phyloP scores from a whole-genome alignment of 2,329 filamentous ascomycete genomes.

The Diaporthe sp. region DNA sequence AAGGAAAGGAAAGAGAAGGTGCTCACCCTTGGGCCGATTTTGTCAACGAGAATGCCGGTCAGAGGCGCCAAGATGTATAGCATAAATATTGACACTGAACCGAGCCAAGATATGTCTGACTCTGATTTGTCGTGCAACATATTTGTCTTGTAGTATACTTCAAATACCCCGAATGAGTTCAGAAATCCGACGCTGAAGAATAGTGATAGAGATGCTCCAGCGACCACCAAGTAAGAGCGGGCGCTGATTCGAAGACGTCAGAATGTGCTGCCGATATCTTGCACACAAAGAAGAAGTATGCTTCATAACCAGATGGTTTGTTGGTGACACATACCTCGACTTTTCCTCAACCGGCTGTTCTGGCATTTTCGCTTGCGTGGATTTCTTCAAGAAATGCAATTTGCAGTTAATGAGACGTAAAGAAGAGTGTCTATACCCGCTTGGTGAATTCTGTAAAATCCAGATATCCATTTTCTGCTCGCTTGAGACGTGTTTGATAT shows the following conservation, averaged over 20 bases:
- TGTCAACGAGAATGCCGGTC: slow-evolving; percentile 50
- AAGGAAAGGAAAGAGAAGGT: neutral
- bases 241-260: neutral
- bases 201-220: slow-evolving; percentile 34
- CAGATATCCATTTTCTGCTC: neutral
- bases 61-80: slow-evolving; percentile 46
- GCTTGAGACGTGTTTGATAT: neutral
- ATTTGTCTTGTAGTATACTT: slow-evolving; percentile 49
- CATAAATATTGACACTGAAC: slow-evolving; percentile 51
- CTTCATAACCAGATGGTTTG: no score
- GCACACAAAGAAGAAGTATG: neutral
- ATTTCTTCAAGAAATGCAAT: no score
- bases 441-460: neutral
- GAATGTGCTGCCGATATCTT: no score
- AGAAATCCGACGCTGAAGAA: slow-evolving; percentile 52
- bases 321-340: neutral
- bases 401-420: neutral
- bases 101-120: slow-evolving; percentile 53
- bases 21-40: slow-evolving; percentile 47
- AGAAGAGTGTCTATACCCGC: neutral
- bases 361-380: neutral
- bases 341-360: neutral
- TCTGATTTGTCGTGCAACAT: slow-evolving; percentile 44
- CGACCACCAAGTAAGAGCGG: neutral
- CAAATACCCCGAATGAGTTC: slow-evolving; percentile 53